phyloP scores from a whole-genome alignment of 495 filamentous ascomycete species.

The Penicillium daleae region DNA sequence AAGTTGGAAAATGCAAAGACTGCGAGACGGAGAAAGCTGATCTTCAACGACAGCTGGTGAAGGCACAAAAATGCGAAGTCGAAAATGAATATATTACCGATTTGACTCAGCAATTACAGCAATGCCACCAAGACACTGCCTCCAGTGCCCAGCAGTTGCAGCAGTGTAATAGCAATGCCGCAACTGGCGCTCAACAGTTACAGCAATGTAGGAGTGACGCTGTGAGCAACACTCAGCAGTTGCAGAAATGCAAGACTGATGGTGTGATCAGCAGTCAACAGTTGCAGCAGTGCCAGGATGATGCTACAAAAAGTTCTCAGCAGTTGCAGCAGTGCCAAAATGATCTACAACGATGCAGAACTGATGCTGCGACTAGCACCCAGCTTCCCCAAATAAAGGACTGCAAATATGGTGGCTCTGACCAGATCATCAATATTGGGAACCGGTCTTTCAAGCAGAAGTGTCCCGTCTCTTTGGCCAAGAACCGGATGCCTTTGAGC shows the following conservation, averaged over 20 bases:
- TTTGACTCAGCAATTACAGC: not conserved
- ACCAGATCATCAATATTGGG: not conserved
- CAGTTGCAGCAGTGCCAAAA: not conserved
- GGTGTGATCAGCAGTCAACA: not conserved
- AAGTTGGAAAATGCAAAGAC: not conserved
- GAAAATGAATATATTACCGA: not conserved
- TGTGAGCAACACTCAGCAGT: not conserved
- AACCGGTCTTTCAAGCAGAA: not conserved
- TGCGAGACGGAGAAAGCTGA: not conserved
- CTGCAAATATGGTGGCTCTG: not conserved
- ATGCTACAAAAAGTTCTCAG: not conserved
- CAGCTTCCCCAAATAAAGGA: slow-evolving; percentile 2
- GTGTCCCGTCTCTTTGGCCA: not conserved
- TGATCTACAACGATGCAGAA: not conserved
- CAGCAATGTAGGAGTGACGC: not conserved
- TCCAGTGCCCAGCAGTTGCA: not conserved
- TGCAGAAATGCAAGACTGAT: not conserved
- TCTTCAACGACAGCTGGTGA: not conserved
- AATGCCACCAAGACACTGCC: not conserved
- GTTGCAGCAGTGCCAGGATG: not conserved
- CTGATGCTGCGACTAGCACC: not conserved
- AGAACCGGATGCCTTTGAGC: not conserved
- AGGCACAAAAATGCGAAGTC: not conserved
- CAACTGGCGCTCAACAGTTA: not conserved
- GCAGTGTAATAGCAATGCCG: not conserved